These are phyloP conservation scores for Trichophyton rubrum DNA, from an alignment of 2,329 filamentous ascomycete species.

Conservation along the genomic window DNA sequence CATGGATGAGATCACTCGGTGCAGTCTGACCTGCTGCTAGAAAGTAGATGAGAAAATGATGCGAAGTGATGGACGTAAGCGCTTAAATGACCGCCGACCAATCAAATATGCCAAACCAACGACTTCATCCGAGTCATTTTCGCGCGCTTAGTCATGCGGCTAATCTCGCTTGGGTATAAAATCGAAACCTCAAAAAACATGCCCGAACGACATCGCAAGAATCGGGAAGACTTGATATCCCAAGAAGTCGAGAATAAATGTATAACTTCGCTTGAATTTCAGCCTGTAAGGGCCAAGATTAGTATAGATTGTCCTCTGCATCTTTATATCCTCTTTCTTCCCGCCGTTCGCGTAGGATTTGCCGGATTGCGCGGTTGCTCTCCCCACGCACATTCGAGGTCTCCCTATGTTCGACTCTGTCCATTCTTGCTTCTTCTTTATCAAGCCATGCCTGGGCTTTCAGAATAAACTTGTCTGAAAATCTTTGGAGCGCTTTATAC, in stretches of 20 bases:
- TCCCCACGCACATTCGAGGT: not conserved
- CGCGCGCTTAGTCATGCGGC: no score
- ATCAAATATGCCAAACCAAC: no score
- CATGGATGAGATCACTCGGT: no score
- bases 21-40: no score
- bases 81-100: no score
- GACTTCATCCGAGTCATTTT: no score
- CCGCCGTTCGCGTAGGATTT: not conserved
- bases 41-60: no score
- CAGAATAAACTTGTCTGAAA: constrained; percentile 1
- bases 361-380: not conserved
- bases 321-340: not conserved
- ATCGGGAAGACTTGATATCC: not conserved
- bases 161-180: no score
- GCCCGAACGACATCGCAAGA: no score
- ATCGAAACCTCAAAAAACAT: no score
- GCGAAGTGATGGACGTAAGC: no score
- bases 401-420: not conserved
- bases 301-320: not conserved
- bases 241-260: not conserved
- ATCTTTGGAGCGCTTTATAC: not conserved
- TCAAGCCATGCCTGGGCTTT: constrained; percentile 8
- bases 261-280: not conserved
- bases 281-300: not conserved
- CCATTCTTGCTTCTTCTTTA: not conserved